These are phyloP conservation scores for Pelargonium citronellum DNA, from an alignment of 441 rosid genomes.

Conservation along the genomic window DNA sequence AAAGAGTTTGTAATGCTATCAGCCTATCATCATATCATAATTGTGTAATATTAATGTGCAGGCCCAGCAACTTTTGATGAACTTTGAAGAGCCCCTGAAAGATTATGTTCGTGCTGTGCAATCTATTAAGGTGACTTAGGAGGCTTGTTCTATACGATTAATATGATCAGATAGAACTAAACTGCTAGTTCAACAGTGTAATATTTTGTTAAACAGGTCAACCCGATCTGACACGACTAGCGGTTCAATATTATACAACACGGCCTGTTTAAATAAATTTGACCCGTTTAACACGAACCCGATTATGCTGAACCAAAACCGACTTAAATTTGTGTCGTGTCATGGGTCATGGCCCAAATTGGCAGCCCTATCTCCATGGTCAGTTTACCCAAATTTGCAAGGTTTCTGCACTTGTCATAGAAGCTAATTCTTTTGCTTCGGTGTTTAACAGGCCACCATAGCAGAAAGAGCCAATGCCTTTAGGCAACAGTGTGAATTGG, in stretches of 20 bases:
- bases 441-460: slow-evolving; percentile 69
- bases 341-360: too few species aligned
- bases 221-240: too few species aligned
- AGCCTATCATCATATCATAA: not conserved
- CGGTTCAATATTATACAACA: too few species aligned
- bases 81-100: slow-evolving; percentile 95
- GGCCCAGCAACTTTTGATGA: slow-evolving; percentile 88
- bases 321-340: too few species aligned
- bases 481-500: slow-evolving; percentile 88
- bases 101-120: slow-evolving; percentile 94
- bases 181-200: too few species aligned
- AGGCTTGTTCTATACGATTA: slow-evolving; percentile 8
- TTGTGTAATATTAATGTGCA: slow-evolving; percentile 22
- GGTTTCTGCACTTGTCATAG: too few species aligned
- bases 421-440: slow-evolving; percentile 12
- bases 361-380: too few species aligned
- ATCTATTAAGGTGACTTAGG: slow-evolving; percentile 62
- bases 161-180: too few species aligned
- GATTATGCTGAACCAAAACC: not conserved
- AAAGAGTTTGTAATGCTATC: not conserved
- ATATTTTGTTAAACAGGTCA: too few species aligned
- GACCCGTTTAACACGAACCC: not conserved
- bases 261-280: too few species aligned
- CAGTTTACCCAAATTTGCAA: too few species aligned
- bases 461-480: slow-evolving; percentile 88